Evolutionary conservation across 352 stramenopile species (phyloP), one percentile per base, ranked within the genome.

Genomic region (Globisporangium parvum): DNA sequence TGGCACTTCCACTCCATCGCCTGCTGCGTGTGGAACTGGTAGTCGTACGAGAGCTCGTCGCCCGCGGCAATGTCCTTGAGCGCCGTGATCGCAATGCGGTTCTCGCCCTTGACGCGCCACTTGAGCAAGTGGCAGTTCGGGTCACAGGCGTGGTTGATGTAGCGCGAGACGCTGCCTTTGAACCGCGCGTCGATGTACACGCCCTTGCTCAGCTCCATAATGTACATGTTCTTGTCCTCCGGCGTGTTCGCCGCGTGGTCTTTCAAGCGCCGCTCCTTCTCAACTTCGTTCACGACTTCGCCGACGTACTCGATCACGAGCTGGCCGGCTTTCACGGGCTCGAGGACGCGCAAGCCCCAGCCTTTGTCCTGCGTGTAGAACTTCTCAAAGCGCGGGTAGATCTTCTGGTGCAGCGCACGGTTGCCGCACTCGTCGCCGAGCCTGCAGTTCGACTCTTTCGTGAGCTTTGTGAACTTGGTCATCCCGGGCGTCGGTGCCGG

Each of bases 111-210:
- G 31, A 98, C 95, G 53, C 92, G 96, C 96, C 96, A 98, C 65
- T 96, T 96, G 62, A 98, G 73, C 37, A 98, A 69, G 15, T 88
- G 80, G 66, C 93, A 98, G 66, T 98, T 99, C 0, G 96, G 96
- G 33, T 98, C 86, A 62, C 95, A 99, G 12, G 88, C 96, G 71
- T 99, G 96, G 69, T 99, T 98, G 67, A 98, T 98, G 70, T 98
- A 98, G 24, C 96, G 87, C 21, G 95, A 98, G 24, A 97, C 84
- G 54, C 91, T 96, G 20, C 96, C 96, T 60, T 96, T 89, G 59
- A 93, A 85, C 6, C 91, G 83, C 21, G 95, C 96, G 70, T 99
- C 96, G 42, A 99, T 97, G 72, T 96, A 98, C 69, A 89, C 91
- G 42, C 88, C 86, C 51, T 96, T 91, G 28, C 75, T 83, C 14